These are phyloP conservation scores for Friedmanniomyces endolithicus DNA, from an alignment of 495 filamentous ascomycete genomes.

Conservation along the genomic window DNA sequence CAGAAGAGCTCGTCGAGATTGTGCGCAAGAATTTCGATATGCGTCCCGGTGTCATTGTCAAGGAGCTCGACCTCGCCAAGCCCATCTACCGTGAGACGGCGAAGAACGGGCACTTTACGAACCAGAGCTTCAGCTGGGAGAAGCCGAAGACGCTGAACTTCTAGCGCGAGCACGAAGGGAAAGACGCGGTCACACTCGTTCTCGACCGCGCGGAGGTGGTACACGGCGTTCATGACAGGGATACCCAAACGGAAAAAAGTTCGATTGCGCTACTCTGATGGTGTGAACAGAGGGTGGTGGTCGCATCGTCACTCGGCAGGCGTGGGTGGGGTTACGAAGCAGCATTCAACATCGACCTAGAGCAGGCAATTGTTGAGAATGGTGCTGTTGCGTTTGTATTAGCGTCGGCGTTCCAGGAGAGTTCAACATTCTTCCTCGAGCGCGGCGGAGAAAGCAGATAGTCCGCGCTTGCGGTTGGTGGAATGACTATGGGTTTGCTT, in stretches of 20 bases:
- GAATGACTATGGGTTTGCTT: background rate
- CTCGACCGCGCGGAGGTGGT: background rate
- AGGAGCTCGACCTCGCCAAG: slow-evolving; percentile 85
- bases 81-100: slow-evolving; percentile 97
- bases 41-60: slow-evolving; percentile 93
- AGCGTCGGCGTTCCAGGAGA: slow-evolving; percentile 7
- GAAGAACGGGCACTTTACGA: slow-evolving; percentile 99
- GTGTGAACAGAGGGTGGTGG: no score
- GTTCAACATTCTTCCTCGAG: slow-evolving; percentile 4
- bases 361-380: background rate
- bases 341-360: slow-evolving; percentile 12
- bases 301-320: background rate
- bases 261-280: background rate
- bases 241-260: slow-evolving; percentile 1
- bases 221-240: background rate
- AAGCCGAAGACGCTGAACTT: slow-evolving; percentile 86
- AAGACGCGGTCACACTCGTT: background rate
- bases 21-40: slow-evolving; percentile 94
- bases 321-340: background rate
- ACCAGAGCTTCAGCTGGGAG: slow-evolving; percentile 97
- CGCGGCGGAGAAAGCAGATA: slow-evolving; percentile 1
- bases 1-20: slow-evolving; percentile 79
- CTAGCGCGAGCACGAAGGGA: slow-evolving; percentile 34
- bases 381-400: background rate
- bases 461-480: background rate